Evolutionary conservation across 352 stramenopile species (phyloP), one percentile per base, ranked within the genome.

Genomic region (Pythium coloratum): DNA sequence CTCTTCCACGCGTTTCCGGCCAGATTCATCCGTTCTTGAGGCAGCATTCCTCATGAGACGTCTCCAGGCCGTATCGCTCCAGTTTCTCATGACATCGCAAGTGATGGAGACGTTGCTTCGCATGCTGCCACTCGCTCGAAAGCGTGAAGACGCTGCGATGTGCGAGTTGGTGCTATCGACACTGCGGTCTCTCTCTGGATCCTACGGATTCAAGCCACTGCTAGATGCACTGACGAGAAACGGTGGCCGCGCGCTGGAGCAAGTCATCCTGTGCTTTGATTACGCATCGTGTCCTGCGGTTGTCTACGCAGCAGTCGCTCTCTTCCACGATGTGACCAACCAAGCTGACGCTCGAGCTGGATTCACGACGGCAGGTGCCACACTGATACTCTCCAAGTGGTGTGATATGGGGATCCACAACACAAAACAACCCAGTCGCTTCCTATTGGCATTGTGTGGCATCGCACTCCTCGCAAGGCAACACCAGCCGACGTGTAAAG

Each of bases 261-360:
- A 74, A 20, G 63, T 90, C 36, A 56, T 88, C 1, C 16, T 71
- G 1, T 86, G 76, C 60, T 76, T 94, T 53, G 71, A 71, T 14
- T 55, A 34, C n/a, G 67, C 80, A 36, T 10, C 46, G 0, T 73
- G 76, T n/a, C 42, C 69, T 2, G 26, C 46, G 1, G 73, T 89
- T 34, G 79, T 73, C 24, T 55, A 66, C 18, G 71, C 77, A 7
- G 76, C 81, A 7, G 64, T 90, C 12, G 74, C 76, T 6, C 59
- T 92, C 18, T 89, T 88, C 64, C 79, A 84, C 54, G 81, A 88
- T 36, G 72, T 92, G 18, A 91, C 76, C 2, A 72, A 74, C 13
- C 75, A 68, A 18, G 40, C 71, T 6, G 80, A 94, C 40, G 86
- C 77, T 0, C 78, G 86, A 18, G 70, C 79, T 10, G 84, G 77